These are phyloP conservation scores for Cryptococcus depauperatus DNA, from an alignment of 1,284 basidiomycete genomes.

Conservation along the genomic window DNA sequence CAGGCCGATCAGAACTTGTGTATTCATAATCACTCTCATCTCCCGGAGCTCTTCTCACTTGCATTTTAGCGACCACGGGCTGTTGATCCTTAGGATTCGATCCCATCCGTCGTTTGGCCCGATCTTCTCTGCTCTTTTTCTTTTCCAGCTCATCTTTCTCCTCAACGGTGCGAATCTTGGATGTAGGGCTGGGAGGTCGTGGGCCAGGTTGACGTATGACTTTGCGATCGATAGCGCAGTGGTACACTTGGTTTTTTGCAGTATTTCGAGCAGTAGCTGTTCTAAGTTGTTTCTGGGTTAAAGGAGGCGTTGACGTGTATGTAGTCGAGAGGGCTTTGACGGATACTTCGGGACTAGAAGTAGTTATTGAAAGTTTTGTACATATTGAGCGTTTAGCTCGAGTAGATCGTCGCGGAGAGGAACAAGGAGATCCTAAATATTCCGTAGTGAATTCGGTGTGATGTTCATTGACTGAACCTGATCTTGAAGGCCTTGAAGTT, in stretches of 20 bases:
- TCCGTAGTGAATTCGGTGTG: no score
- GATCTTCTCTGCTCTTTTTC: conserved; percentile 53
- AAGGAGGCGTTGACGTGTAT: background rate
- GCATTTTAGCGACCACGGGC: conserved; percentile 19
- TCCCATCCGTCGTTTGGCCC: conserved; percentile 54
- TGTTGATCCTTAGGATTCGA: conserved; percentile 47
- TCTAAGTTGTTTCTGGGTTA: conserved; percentile 40
- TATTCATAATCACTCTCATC: conserved; percentile 66
- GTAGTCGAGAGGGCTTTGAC: background rate
- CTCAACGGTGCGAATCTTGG: conserved; percentile 61
- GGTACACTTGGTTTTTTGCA: conserved; percentile 38
- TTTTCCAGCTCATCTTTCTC: conserved; percentile 66
- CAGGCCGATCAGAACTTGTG: conserved; percentile 51
- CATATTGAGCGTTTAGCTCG: no score
- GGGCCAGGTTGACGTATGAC: conserved; percentile 61
- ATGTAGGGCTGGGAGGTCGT: conserved; percentile 67
- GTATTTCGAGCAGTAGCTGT: conserved; percentile 38
- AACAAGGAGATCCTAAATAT: no score
- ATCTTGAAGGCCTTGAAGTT: no score
- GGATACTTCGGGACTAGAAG: no score
- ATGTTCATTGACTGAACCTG: no score
- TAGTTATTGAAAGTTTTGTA: no score
- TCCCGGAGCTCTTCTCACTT: conserved; percentile 53
- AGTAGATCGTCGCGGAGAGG: background rate
- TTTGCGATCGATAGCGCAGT: conserved; percentile 41